Evolutionary conservation across 2,329 filamentous ascomycete genomes (phyloP), one percentile per base, ranked within the genome.

Genomic region (Fusarium palustre): DNA sequence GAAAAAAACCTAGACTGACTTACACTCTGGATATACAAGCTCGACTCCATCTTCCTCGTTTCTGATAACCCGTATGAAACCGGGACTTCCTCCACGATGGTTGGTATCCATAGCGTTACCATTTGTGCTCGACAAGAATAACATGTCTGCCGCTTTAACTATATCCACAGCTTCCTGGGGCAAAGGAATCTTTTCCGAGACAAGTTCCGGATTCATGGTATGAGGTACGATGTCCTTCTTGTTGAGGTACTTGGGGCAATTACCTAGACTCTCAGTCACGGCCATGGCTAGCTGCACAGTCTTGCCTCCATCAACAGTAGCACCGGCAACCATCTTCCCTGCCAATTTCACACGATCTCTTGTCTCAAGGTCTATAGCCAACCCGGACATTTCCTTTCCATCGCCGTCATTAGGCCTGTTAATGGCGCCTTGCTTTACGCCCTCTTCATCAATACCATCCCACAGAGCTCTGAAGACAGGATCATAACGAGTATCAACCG

Each of bases 171-270:
- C 91, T 50, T 83, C 82, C 10, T 76, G 71, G 0, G 86, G 79
- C 6, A 94, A 79, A 28, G 79, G 80, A 11, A 81, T 65, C 3
- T 76, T 75, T 33, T 79, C 79, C 6, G 79, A 75, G 7, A 81
- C 74, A 6, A 91, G 87, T 16, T 82, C 76, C 3, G 91, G 85
- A 1, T 82, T 64, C 45, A 86, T 84, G 5, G 50, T 56, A 30
- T 71, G 66, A 7, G 86, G 84, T 3, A 79, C 75, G 39, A 97
- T 87, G 3, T 82, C 81, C 76, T 92, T 94, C 73, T 87, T 88
- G 78, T 95, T 96, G 34, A 97, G 76, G 73, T 97, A 97, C 78
- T 97, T 97, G 3, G 93, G 93, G 73, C 93, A 97, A 72, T 96
- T 97, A 0, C 92, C 90, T 81, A 97, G 74, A 69, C 88, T 91